Percentiles rank a stretch among this genome's conserved stretches.
Conservation (phyloP, 2,329 filamentous ascomycete genomes). For the Fusarium nisikadoi region DNA sequence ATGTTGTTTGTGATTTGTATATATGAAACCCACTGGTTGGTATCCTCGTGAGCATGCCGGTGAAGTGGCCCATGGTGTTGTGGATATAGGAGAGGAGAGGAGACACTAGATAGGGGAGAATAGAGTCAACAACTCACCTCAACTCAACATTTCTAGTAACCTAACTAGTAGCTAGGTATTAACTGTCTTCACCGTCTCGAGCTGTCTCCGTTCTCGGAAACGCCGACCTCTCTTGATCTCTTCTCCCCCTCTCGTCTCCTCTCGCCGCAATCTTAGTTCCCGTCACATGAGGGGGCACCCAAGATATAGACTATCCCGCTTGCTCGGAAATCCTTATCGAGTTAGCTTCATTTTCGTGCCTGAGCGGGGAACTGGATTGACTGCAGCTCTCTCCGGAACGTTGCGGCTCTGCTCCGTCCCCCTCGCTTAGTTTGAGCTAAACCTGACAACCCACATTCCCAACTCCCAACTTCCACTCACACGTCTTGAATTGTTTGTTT, state of each 20-base stretch:
- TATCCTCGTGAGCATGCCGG: not conserved
- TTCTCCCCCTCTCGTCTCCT: not conserved
- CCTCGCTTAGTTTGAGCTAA: slow-evolving; percentile 9
- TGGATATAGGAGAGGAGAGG: slow-evolving; percentile 3
- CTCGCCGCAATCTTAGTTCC: slow-evolving; percentile 16
- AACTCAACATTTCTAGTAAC: not conserved
- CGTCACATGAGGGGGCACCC: slow-evolving; percentile 14
- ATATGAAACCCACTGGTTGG: not conserved
- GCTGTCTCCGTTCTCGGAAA: slow-evolving; percentile 17
- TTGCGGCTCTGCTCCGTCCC: slow-evolving; percentile 24
- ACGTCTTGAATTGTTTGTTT: slow-evolving; percentile 8
- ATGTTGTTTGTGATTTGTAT: not conserved
- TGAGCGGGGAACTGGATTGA: slow-evolving; percentile 13
- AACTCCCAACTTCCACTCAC: slow-evolving; percentile 2
- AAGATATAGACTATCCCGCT: not conserved
- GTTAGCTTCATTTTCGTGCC: slow-evolving; percentile 5
- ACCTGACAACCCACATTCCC: slow-evolving; percentile 1
- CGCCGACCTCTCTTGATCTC: not conserved
- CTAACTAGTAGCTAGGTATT: not conserved
- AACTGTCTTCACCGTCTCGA: not conserved
- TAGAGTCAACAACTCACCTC: slow-evolving; percentile 8
- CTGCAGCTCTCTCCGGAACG: not conserved
- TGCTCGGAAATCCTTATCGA: slow-evolving; percentile 3
- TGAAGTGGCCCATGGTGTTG: slow-evolving; percentile 9
- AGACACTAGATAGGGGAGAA: not conserved